Conservation (phyloP, 768 basidiomycete genomes). For the Pulveroboletus sp. region DNA sequence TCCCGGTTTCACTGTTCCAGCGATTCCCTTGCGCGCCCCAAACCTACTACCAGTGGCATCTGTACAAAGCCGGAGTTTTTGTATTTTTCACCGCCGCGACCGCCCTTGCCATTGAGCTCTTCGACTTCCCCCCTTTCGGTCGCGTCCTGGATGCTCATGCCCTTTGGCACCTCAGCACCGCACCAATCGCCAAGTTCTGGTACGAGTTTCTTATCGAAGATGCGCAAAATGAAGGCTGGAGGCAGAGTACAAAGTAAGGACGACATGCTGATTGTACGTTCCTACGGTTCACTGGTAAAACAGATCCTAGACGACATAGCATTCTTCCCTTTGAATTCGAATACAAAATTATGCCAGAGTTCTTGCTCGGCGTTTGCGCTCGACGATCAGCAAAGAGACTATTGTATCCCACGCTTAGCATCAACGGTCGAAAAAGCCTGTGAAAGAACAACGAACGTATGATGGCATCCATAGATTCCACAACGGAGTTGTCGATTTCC, state of each 20-base stretch:
- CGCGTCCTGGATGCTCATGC: conserved; percentile 86
- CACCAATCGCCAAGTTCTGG: conserved; percentile 75
- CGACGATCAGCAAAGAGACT: conserved; percentile 35
- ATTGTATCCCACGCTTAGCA: not conserved
- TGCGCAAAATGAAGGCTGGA: conserved; percentile 69
- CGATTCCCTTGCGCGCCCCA: conserved; percentile 56
- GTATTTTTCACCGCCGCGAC: conserved; percentile 72
- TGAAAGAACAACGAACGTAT: conserved; percentile 25
- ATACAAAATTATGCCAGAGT: conserved; percentile 5
- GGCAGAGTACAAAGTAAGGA: conserved; percentile 35
- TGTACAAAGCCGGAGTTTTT: conserved; percentile 53
- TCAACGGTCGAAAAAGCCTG: not conserved
- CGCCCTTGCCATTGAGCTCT: conserved; percentile 73
- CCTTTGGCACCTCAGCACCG: conserved; percentile 89
- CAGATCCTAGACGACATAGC: conserved; percentile 14
- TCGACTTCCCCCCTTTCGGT: conserved; percentile 85
- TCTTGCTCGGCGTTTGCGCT: conserved; percentile 24
- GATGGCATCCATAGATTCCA: conserved; percentile 35
- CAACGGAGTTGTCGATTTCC: conserved; percentile 32
- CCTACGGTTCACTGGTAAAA: conserved; percentile 6
- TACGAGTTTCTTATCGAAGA: conserved; percentile 82
- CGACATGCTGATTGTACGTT: not conserved
- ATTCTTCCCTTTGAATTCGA: not conserved
- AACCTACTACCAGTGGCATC: conserved; percentile 57
- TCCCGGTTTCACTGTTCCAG: conserved; percentile 45